phyloP scores from a whole-genome alignment of 805 yeast species.

The Hanseniaspora hatyaiensis region DNA sequence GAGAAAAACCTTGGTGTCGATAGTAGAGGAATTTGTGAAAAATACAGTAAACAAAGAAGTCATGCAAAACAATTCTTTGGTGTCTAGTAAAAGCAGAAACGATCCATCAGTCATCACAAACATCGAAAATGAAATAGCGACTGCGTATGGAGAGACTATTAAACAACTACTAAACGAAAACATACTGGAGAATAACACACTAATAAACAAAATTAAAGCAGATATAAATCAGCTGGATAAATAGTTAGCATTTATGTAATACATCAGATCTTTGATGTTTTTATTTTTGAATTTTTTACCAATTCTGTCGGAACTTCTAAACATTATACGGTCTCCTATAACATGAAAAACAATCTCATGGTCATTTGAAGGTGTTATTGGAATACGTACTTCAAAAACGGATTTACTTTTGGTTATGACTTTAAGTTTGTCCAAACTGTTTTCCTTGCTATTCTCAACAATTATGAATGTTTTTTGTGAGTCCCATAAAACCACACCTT shows the following conservation, averaged over 20 bases:
- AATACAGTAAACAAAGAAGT: constrained; percentile 26
- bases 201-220: constrained; percentile 20
- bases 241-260: constrained; percentile 20
- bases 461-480: constrained; percentile 55
- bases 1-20: neutral
- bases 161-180: constrained; percentile 20
- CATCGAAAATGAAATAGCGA: constrained; percentile 27
- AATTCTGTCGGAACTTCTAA: constrained; percentile 68
- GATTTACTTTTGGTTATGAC: constrained; percentile 59
- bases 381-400: constrained; percentile 44
- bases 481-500: constrained; percentile 79
- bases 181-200: constrained; percentile 20
- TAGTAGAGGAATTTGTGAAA: constrained; percentile 19
- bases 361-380: constrained; percentile 23
- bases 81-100: constrained; percentile 23
- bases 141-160: constrained; percentile 21
- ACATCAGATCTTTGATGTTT: constrained; percentile 48
- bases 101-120: constrained; percentile 29
- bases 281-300: constrained; percentile 77
- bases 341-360: constrained; percentile 43
- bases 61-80: constrained; percentile 24
- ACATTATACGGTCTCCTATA: constrained; percentile 67
- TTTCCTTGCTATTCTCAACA: constrained; percentile 36
- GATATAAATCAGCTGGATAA: constrained; percentile 16
- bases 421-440: constrained; percentile 50